Conservation (phyloP, 2,329 filamentous ascomycete genomes). For the Sordariomycetes sp. region DNA sequence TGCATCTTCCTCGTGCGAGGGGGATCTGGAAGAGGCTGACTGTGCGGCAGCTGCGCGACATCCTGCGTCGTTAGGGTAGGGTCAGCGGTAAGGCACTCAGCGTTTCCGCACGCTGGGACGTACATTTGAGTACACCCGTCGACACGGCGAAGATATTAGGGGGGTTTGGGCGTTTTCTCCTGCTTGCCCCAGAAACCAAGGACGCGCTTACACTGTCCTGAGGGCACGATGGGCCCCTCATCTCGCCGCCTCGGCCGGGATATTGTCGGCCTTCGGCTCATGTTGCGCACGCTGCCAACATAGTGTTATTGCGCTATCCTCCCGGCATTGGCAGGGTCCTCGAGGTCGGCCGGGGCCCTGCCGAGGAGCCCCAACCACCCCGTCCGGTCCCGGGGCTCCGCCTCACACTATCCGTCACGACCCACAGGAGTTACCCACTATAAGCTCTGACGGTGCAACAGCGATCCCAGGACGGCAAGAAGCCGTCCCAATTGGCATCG, state of each 20-base stretch:
- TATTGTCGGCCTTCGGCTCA: not conserved
- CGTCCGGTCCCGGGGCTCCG: not conserved
- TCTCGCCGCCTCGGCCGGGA: not conserved
- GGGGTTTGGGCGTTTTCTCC: no score
- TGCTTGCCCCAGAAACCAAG: no score
- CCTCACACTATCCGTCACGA: not conserved
- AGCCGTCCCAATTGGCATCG: not conserved
- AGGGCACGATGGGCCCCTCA: not conserved
- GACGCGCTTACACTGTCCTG: no score
- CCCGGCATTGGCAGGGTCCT: not conserved
- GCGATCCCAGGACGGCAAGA: not conserved
- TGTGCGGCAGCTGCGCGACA: not conserved
- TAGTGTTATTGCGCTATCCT: not conserved
- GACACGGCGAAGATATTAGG: not conserved
- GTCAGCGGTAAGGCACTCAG: not conserved
- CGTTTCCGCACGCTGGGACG: not conserved
- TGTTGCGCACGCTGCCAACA: not conserved
- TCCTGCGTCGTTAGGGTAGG: not conserved
- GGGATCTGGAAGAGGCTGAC: not conserved
- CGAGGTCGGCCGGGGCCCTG: not conserved
- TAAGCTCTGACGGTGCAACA: not conserved
- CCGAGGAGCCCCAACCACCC: not conserved
- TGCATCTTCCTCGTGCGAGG: not conserved
- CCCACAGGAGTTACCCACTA: not conserved
- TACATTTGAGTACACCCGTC: not conserved